Conservation (phyloP, 129 eudicot species). For the Silybum marianum region DNA sequence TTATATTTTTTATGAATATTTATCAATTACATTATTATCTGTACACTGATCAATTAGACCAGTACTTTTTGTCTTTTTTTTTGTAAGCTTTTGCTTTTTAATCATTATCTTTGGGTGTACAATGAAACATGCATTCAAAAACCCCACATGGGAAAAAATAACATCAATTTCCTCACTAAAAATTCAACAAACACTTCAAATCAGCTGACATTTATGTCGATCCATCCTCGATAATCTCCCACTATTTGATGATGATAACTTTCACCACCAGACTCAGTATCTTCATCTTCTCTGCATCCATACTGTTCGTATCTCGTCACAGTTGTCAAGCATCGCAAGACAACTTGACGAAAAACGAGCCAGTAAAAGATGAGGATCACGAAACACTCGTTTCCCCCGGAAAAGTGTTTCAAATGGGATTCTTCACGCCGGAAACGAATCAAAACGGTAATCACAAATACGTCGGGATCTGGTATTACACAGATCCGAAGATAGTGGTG, state of each 20-base stretch:
- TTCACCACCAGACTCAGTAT: background rate
- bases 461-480: slow-evolving; percentile 55
- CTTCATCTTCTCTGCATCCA: slow-evolving; percentile 7
- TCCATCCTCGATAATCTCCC: slow-evolving; percentile 11
- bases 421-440: slow-evolving; percentile 28
- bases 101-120: slow-evolving; percentile 13
- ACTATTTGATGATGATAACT: slow-evolving; percentile 17
- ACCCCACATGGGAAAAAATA: slow-evolving; percentile 12
- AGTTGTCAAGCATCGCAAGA: slow-evolving; percentile 20
- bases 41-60: too few relatives aligned
- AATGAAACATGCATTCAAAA: background rate
- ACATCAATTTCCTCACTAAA: background rate
- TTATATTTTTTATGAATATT: background rate
- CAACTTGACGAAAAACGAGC: slow-evolving; percentile 22
- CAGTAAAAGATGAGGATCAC: slow-evolving; percentile 21
- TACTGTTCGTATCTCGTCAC: background rate
- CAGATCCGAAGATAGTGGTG: slow-evolving; percentile 33
- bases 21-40: background rate
- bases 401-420: slow-evolving; percentile 52
- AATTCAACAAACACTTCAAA: background rate
- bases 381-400: slow-evolving; percentile 37
- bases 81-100: slow-evolving; percentile 13
- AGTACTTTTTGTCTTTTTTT: background rate
- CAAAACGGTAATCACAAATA: slow-evolving; percentile 28
- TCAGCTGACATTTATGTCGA: background rate